Conservation (phyloP, 352 stramenopile species). For the Phytopythium oedochilum region DNA sequence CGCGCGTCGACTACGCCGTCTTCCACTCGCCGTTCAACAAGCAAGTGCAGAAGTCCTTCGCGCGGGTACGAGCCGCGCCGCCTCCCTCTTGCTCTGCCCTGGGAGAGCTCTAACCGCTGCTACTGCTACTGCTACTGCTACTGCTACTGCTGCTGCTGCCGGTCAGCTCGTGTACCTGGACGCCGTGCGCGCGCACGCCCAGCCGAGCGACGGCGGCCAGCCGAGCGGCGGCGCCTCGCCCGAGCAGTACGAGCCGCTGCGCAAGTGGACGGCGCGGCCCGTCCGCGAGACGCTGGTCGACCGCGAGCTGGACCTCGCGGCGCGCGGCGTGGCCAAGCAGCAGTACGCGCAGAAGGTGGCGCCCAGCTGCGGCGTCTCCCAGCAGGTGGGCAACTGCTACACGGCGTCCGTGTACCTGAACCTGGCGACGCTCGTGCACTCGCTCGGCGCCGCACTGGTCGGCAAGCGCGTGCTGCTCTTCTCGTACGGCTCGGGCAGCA, state of each 20-base stretch:
- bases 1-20: constrained; percentile 88
- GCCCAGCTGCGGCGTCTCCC: constrained; percentile 84
- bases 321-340: constrained; percentile 74
- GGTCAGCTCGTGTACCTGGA: constrained; percentile 55
- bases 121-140: background rate
- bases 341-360: constrained; percentile 77
- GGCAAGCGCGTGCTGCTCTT: constrained; percentile 91
- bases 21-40: constrained; percentile 99
- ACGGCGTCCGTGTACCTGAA: constrained; percentile 96
- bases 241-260: constrained; percentile 18
- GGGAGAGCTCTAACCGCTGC: background rate
- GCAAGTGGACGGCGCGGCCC: constrained; percentile 68
- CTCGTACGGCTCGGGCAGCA: constrained; percentile 95
- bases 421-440: constrained; percentile 88
- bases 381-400: constrained; percentile 96
- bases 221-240: constrained; percentile 1
- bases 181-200: constrained; percentile 21
- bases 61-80: constrained; percentile 50
- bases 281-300: constrained; percentile 93
- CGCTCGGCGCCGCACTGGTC: constrained; percentile 36
- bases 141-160: background rate
- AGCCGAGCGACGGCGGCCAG: constrained; percentile 8
- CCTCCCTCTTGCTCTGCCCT: background rate
- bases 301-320: constrained; percentile 82
- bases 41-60: constrained; percentile 96